Evolutionary conservation across 2,329 filamentous ascomycete species (phyloP), one percentile per base, ranked within the genome.

Genomic region (Reticulascus tulasneorum): DNA sequence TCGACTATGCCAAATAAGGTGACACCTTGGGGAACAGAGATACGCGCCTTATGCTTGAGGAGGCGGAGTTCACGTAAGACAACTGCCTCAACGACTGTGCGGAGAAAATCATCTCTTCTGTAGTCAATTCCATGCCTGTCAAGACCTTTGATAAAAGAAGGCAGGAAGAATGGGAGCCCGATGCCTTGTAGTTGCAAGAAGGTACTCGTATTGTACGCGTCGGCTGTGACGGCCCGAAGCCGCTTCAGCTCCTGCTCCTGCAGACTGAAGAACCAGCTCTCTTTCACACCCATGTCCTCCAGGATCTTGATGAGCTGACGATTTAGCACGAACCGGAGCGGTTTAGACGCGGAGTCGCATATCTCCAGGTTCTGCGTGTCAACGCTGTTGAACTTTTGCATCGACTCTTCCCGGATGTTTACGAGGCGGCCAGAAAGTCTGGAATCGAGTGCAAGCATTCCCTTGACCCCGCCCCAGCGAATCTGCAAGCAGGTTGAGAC

Each of bases 1-100:
- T 94, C 88, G 77, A 93, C 85, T 33, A 94, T 71, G 0, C 88
- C 88, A 47, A 88, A 89, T 0, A 94, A 67, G 0, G 86, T 89
- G n/a, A 82, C 73, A 0, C 85, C 88, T 12, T 81, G 56, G 0
- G 73, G 58, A 0, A 94, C 74, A 0, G 77, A 81, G 22, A 94
- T 93, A 2, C 86, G 77, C 0, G 84, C 79, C 35, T 82, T 84
- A 59, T 93, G 80, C 54, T 94, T 94, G 23, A 94, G 62, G 19
- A 84, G 69, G 4, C 86, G 75, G 5, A 94, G 63, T 46, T 85
- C 81, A 2, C 74, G 66, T n/a, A 93, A 62, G 1, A 90, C 69
- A 7, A 80, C 68, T 8, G 86, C 72, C 48, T 93, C 84, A 0
- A 93, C 71, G 0, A 83, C 66, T 3, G 76, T 71, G n/a, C 77